Evolutionary conservation across 2,329 filamentous ascomycete genomes (phyloP).

Genomic region (Calonectria ilicicola): DNA sequence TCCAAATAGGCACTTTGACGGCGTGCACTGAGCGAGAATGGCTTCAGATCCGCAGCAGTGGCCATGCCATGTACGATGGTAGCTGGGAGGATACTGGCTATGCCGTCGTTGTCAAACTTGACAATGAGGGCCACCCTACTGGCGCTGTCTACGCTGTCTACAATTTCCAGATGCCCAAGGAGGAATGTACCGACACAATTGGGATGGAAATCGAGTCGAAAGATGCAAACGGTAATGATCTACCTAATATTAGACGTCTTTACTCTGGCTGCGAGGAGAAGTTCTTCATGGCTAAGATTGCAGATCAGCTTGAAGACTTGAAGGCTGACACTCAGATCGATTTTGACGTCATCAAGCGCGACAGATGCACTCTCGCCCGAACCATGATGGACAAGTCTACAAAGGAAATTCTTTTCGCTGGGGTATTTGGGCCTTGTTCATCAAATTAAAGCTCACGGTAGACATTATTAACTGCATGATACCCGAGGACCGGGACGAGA

Average conservation of each 20-base stretch:
- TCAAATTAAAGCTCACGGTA: too few relatives aligned
- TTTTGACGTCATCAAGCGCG: not conserved
- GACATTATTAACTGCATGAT: too few relatives aligned
- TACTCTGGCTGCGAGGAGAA: not conserved
- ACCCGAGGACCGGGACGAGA: too few relatives aligned
- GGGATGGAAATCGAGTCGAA: not conserved
- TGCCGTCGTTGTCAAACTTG: not conserved
- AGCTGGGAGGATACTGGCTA: not conserved
- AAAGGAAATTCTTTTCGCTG: not conserved
- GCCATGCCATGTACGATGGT: not conserved
- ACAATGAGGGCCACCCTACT: not conserved
- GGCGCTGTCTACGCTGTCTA: not conserved
- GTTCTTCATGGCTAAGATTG: slow-evolving; percentile 2
- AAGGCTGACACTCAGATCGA: not conserved
- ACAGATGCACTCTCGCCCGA: not conserved
- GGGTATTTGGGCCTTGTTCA: too few relatives aligned
- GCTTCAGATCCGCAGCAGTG: not conserved
- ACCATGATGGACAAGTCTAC: not conserved
- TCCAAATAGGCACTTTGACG: not conserved
- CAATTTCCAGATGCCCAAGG: not conserved
- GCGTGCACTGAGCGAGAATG: not conserved
- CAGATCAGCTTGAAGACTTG: not conserved
- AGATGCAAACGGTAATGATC: not conserved
- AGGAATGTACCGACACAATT: not conserved
- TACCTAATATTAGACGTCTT: not conserved